phyloP scores from a whole-genome alignment of 352 stramenopile species.

The Globisporangium camurandrum region DNA sequence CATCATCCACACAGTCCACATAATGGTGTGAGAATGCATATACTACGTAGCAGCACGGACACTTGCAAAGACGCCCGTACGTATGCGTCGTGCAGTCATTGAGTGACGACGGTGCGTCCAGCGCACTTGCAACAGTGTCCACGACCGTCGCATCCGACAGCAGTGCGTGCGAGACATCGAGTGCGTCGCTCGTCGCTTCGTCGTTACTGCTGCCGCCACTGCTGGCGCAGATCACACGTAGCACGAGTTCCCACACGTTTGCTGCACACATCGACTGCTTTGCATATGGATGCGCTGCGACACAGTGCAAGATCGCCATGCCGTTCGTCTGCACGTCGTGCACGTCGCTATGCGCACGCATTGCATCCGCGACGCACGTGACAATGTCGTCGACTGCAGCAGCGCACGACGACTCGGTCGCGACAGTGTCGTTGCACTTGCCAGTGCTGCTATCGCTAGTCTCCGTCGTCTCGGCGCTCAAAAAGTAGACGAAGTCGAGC shows the following conservation, averaged over 20 bases:
- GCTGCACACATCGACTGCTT: constrained; percentile 15
- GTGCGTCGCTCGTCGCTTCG: constrained; percentile 23
- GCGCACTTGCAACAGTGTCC: constrained; percentile 5
- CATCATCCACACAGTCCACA: no score
- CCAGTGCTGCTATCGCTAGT: constrained; percentile 8
- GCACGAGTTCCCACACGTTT: constrained; percentile 26
- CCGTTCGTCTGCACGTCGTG: constrained; percentile 45
- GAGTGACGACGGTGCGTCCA: constrained; percentile 1
- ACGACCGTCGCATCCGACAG: constrained; percentile 20
- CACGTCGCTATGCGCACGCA: constrained; percentile 23
- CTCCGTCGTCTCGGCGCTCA: constrained; percentile 36
- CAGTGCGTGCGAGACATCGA: constrained; percentile 33
- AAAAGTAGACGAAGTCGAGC: constrained; percentile 46
- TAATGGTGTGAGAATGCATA: no score
- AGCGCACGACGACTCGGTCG: neutral
- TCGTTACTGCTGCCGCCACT: constrained; percentile 11
- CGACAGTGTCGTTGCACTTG: no score
- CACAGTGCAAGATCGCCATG: constrained; percentile 37
- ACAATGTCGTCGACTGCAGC: constrained; percentile 16
- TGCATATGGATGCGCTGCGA: constrained; percentile 19
- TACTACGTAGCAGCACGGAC: no score
- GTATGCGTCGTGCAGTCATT: constrained; percentile 7
- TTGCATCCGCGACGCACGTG: constrained; percentile 19
- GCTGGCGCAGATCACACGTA: constrained; percentile 14
- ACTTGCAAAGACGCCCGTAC: no score